Evolutionary conservation across 345 rosid genomes (phyloP).

Genomic region (Anastatica hierochuntica): DNA sequence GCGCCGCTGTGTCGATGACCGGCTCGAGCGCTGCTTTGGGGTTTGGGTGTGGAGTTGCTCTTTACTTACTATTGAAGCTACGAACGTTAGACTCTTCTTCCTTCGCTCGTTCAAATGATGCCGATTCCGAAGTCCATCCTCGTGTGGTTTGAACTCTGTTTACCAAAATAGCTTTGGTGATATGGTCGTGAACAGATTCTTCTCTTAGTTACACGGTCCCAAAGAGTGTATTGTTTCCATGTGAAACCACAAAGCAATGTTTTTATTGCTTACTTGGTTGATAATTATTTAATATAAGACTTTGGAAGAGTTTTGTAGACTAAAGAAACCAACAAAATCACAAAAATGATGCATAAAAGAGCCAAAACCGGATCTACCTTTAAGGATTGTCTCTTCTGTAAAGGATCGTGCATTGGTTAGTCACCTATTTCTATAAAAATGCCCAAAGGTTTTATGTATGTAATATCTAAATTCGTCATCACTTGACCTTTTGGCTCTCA

Average conservation of each 20-base stretch:
- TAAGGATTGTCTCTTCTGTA: not conserved
- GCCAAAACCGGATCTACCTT: slow-evolving; percentile 17
- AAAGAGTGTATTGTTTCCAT: too few relatives aligned
- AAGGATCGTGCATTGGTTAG: not conserved
- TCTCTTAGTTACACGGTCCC: too few relatives aligned
- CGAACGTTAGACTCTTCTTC: slow-evolving; percentile 39
- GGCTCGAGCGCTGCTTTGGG: slow-evolving; percentile 93
- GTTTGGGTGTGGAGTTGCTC: slow-evolving; percentile 62
- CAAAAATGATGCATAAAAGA: slow-evolving; percentile 10
- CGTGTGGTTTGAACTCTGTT: not conserved
- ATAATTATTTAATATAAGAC: too few relatives aligned
- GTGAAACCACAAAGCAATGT: too few relatives aligned
- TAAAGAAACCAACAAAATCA: too few relatives aligned
- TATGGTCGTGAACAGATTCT: too few relatives aligned
- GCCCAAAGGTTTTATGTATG: too few relatives aligned
- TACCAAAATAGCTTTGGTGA: not conserved
- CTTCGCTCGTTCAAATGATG: slow-evolving; percentile 5
- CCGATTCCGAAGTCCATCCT: slow-evolving; percentile 1
- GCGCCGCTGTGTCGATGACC: slow-evolving; percentile 78
- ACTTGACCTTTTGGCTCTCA: too few relatives aligned
- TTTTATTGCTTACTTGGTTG: too few relatives aligned
- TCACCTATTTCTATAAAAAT: not conserved
- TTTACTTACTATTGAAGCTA: slow-evolving; percentile 59
- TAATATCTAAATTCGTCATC: not conserved
- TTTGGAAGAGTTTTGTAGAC: too few relatives aligned